Conservation (phyloP, 768 basidiomycete species). For the Lactarius trivialis region DNA sequence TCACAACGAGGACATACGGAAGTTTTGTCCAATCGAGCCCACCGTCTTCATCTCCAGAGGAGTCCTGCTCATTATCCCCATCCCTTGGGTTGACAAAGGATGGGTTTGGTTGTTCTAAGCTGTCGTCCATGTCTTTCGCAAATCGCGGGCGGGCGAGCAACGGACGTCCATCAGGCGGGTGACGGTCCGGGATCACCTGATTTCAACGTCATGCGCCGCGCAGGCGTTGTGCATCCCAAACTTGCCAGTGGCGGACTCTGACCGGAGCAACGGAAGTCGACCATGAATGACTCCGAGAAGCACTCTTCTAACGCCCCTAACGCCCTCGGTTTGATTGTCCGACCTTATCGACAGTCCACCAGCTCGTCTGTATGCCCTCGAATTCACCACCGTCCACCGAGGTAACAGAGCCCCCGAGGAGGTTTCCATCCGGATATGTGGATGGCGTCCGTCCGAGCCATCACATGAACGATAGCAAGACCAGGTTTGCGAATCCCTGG, state of each 20-base stretch:
- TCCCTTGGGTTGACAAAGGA: slow-evolving; percentile 32
- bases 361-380: background rate
- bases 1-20: slow-evolving; percentile 36
- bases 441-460: slow-evolving; percentile 17
- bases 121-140: slow-evolving; percentile 50
- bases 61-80: slow-evolving; percentile 39
- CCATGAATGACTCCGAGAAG: background rate
- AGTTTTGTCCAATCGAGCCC: slow-evolving; percentile 81
- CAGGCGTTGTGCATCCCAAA: too few relatives aligned
- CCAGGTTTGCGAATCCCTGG: slow-evolving; percentile 21
- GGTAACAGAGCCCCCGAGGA: slow-evolving; percentile 16
- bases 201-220: too few relatives aligned
- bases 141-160: background rate
- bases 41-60: slow-evolving; percentile 69
- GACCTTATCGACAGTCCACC: too few relatives aligned
- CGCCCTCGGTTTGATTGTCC: background rate
- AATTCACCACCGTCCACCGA: background rate
- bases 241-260: too few relatives aligned
- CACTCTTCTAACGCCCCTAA: background rate
- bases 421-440: slow-evolving; percentile 13
- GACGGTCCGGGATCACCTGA: background rate
- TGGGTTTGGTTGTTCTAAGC: slow-evolving; percentile 39
- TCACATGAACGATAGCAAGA: slow-evolving; percentile 16
- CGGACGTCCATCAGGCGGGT: background rate
- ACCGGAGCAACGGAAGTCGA: background rate